phyloP scores from a whole-genome alignment of 371 early-diverging fungal species.

The Mucor lusitanicus region DNA sequence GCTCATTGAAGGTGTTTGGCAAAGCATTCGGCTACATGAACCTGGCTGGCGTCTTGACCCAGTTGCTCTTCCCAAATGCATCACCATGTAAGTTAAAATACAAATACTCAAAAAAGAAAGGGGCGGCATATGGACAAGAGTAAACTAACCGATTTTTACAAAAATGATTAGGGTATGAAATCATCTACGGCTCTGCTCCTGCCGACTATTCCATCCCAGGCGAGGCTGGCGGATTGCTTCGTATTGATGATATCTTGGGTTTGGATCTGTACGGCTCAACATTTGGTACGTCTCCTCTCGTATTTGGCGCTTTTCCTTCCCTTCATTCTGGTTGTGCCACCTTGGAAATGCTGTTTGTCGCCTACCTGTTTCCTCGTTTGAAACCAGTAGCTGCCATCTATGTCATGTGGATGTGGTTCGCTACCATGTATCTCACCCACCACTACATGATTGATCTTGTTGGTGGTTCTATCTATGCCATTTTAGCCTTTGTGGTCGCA shows the following conservation, averaged over 20 bases:
- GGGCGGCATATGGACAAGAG: not conserved
- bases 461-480: slow-evolving; percentile 70
- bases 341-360: slow-evolving; percentile 63
- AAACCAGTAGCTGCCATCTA: slow-evolving; percentile 54
- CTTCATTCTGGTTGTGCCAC: slow-evolving; percentile 76
- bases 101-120: not conserved
- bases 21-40: slow-evolving; percentile 73
- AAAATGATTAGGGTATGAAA: slow-evolving; percentile 59
- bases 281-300: slow-evolving; percentile 74
- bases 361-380: slow-evolving; percentile 50
- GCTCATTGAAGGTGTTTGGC: slow-evolving; percentile 57
- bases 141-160: not conserved
- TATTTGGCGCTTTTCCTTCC: slow-evolving; percentile 80
- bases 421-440: slow-evolving; percentile 77
- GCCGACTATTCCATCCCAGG: slow-evolving; percentile 74
- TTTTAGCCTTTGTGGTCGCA: slow-evolving; percentile 54
- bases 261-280: slow-evolving; percentile 64
- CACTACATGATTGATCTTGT: slow-evolving; percentile 77
- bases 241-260: slow-evolving; percentile 71
- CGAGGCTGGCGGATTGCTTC: slow-evolving; percentile 69
- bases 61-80: slow-evolving; percentile 69
- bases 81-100: slow-evolving; percentile 70
- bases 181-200: slow-evolving; percentile 58
- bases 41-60: slow-evolving; percentile 68
- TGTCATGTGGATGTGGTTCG: slow-evolving; percentile 76